A percentile compares a stretch with the other conserved stretches of the same genome.
phyloP scores from a whole-genome alignment of 2,329 filamentous ascomycete species.

The Penicillium fuscoglaucum region DNA sequence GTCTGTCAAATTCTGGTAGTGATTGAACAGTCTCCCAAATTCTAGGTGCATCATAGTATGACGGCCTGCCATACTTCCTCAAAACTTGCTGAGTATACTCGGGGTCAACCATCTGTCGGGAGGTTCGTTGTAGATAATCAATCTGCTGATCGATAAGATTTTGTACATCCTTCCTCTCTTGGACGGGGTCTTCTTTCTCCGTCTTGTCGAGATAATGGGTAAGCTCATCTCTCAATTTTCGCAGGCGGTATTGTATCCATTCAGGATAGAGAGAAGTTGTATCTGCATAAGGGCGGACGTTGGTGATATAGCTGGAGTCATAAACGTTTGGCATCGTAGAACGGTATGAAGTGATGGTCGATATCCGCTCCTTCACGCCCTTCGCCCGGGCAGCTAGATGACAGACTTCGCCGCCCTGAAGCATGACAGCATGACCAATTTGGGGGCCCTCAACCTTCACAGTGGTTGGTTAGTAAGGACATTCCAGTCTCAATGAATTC shows the following conservation, averaged over 20 bases:
- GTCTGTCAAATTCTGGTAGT: constrained; percentile 8
- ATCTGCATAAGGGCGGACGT: constrained; percentile 23
- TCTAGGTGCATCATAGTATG: constrained; percentile 14
- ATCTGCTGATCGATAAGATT: constrained; percentile 12
- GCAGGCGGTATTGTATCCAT: constrained; percentile 24
- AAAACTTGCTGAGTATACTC: constrained; percentile 7
- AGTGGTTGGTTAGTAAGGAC: background rate
- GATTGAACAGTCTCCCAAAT: constrained; percentile 15
- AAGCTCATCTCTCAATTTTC: constrained; percentile 20
- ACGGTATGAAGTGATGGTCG: constrained; percentile 31
- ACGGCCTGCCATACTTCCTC: constrained; percentile 8
- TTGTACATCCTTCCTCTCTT: constrained; percentile 2
- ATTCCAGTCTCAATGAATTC: background rate
- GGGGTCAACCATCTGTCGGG: constrained; percentile 17
- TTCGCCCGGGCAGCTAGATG: constrained; percentile 29
- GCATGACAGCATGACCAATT: constrained; percentile 29
- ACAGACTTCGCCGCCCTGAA: constrained; percentile 32
- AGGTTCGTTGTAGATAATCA: constrained; percentile 15
- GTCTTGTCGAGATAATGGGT: constrained; percentile 6
- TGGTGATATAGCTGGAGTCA: constrained; percentile 27
- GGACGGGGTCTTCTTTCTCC: background rate
- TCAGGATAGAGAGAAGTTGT: constrained; percentile 22
- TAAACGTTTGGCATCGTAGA: constrained; percentile 18
- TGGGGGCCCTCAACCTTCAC: constrained; percentile 11
- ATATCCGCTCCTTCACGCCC: constrained; percentile 28